Conservation (phyloP, 805 yeast genomes). For the Jamesozyma hellenica region DNA sequence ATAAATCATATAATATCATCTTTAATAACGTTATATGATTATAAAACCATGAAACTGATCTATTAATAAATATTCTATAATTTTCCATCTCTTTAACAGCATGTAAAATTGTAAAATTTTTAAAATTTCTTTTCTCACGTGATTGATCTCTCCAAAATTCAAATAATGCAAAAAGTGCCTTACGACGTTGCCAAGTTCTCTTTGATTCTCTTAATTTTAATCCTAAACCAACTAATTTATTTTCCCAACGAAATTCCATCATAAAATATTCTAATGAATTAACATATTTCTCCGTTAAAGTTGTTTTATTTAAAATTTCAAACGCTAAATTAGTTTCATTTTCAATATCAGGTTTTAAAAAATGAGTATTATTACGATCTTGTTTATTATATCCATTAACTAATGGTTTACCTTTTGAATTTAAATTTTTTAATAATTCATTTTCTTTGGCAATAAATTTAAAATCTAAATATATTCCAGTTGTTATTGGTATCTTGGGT, state of each 20-base stretch:
- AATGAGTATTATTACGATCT: constrained; percentile 25
- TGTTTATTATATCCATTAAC: constrained; percentile 13
- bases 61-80: constrained; percentile 27
- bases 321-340: constrained; percentile 23
- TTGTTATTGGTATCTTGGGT: constrained; percentile 23
- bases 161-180: constrained; percentile 28
- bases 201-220: constrained; percentile 27
- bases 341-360: constrained; percentile 22
- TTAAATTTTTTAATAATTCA: constrained; percentile 12
- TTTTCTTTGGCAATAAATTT: constrained; percentile 26
- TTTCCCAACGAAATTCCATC: constrained; percentile 31
- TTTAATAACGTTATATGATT: constrained; percentile 29
- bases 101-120: constrained; percentile 24
- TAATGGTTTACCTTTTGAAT: not conserved
- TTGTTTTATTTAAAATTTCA: constrained; percentile 19
- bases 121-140: constrained; percentile 24
- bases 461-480: constrained; percentile 24
- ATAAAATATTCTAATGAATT: constrained; percentile 28
- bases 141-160: constrained; percentile 32
- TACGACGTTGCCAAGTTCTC: constrained; percentile 31
- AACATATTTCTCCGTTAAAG: constrained; percentile 27
- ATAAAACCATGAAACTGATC: constrained; percentile 31
- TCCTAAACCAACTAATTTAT: constrained; percentile 26
- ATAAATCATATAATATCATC: constrained; percentile 28
- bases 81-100: constrained; percentile 31